phyloP scores from a whole-genome alignment of 352 stramenopile genomes.

The Globisporangium lucens region DNA sequence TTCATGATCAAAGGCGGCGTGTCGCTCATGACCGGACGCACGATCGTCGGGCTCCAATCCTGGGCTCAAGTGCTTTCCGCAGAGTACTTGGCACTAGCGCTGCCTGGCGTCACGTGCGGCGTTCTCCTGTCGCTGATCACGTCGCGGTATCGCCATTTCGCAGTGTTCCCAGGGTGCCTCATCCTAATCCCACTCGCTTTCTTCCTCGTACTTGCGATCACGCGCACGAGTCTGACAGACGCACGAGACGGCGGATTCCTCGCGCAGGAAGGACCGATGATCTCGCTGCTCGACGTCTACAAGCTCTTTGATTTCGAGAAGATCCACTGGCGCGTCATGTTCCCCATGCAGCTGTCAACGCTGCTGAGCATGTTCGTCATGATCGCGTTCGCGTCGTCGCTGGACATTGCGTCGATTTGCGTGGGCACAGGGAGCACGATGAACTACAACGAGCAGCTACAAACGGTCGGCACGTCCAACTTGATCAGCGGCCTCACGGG shows the following conservation, averaged over 20 bases:
- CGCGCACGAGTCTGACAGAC: constrained; percentile 77
- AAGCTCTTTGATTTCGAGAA: constrained; percentile 66
- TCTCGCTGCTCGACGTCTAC: constrained; percentile 46
- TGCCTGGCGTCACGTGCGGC: constrained; percentile 71
- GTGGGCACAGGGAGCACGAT: constrained; percentile 92
- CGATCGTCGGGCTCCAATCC: constrained; percentile 64
- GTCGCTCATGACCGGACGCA: constrained; percentile 77
- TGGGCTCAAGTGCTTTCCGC: constrained; percentile 63
- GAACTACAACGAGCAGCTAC: constrained; percentile 93
- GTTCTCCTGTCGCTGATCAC: constrained; percentile 70
- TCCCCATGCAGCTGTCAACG: constrained; percentile 55
- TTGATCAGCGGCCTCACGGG: constrained; percentile 82
- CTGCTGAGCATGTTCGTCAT: constrained; percentile 94
- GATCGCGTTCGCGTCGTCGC: constrained; percentile 91
- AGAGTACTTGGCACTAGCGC: constrained; percentile 65
- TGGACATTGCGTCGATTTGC: constrained; percentile 94
- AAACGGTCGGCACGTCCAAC: constrained; percentile 93
- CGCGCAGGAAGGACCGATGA: constrained; percentile 24
- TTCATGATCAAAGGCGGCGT: constrained; percentile 93
- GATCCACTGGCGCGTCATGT: constrained; percentile 79
- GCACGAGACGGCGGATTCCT: constrained; percentile 88
- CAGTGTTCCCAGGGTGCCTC: constrained; percentile 58
- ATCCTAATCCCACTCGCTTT: constrained; percentile 67
- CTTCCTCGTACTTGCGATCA: constrained; percentile 81
- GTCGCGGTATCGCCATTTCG: constrained; percentile 62